phyloP scores from a whole-genome alignment of 176 grass and related monocot species.

The Musa itinerans region DNA sequence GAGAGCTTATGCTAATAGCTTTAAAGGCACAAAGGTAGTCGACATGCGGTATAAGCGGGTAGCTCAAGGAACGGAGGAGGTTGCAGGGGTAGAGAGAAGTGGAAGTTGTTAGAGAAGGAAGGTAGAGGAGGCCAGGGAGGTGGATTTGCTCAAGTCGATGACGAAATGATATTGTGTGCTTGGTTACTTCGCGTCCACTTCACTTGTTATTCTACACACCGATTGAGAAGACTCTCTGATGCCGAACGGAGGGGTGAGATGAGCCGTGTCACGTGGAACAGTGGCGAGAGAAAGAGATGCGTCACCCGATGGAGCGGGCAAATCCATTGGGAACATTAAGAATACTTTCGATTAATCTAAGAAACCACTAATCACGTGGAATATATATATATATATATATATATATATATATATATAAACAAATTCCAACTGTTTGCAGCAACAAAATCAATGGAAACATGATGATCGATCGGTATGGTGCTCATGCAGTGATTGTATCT shows the following conservation, averaged over 20 bases:
- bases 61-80: not conserved
- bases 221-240: not conserved
- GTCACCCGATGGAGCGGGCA: not conserved
- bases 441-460: too few species aligned
- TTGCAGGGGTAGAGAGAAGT: not conserved
- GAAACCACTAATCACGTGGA: too few species aligned
- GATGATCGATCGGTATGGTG: too few species aligned
- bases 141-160: not conserved
- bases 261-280: too few species aligned
- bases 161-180: not conserved
- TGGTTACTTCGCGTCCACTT: constrained; percentile 26
- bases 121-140: not conserved
- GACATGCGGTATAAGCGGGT: not conserved
- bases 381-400: too few species aligned
- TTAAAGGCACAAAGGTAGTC: not conserved
- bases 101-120: constrained; percentile 14
- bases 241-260: not conserved
- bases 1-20: not conserved
- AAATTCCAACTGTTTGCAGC: too few species aligned
- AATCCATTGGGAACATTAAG: too few species aligned
- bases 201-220: constrained; percentile 7
- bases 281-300: constrained; percentile 12
- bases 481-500: too few species aligned
- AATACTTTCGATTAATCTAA: too few species aligned
- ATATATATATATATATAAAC: too few species aligned